These are phyloP conservation scores for Scedosporium aurantiacum DNA, from an alignment of 2,329 filamentous ascomycete species.

Conservation along the genomic window DNA sequence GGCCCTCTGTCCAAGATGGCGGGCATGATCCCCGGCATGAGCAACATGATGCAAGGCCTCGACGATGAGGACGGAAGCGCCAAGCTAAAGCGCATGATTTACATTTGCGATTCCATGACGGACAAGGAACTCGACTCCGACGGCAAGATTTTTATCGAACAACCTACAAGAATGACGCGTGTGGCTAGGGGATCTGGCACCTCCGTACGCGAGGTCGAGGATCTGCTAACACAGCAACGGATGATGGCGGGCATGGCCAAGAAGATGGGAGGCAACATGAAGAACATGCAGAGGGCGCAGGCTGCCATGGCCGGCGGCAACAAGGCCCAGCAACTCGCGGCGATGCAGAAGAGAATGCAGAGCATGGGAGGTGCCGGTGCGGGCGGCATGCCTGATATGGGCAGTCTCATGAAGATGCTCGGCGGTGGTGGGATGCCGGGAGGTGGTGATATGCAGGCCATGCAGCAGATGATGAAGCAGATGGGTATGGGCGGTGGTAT, in stretches of 20 bases:
- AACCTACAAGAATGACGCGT: slow-evolving; percentile 85
- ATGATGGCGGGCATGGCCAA: slow-evolving; percentile 99
- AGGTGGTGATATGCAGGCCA: slow-evolving; percentile 57
- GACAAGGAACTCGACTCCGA: slow-evolving; percentile 90
- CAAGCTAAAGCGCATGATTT: slow-evolving; percentile 96
- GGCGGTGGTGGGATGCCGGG: slow-evolving; percentile 48
- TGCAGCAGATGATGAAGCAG: slow-evolving; percentile 71
- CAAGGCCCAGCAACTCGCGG: slow-evolving; percentile 85
- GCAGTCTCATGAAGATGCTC: slow-evolving; percentile 85
- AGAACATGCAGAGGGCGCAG: slow-evolving; percentile 92
- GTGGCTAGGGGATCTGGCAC: slow-evolving; percentile 86
- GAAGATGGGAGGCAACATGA: slow-evolving; percentile 96
- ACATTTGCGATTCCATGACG: slow-evolving; percentile 98
- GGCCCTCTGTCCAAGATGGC: slow-evolving; percentile 94
- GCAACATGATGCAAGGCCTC: slow-evolving; percentile 88
- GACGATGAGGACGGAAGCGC: slow-evolving; percentile 91
- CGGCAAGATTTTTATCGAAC: slow-evolving; percentile 85
- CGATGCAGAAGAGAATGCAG: slow-evolving; percentile 92
- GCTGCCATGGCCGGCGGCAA: slow-evolving; percentile 84
- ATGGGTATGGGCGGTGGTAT: slow-evolving; percentile 49
- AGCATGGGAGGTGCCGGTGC: slow-evolving; percentile 73
- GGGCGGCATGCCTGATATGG: slow-evolving; percentile 70
- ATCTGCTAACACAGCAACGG: slow-evolving; percentile 90
- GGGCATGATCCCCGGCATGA: slow-evolving; percentile 94
- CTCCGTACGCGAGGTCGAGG: slow-evolving; percentile 84